phyloP scores from a whole-genome alignment of 345 rosid genomes.

The Microthlaspi erraticum region DNA sequence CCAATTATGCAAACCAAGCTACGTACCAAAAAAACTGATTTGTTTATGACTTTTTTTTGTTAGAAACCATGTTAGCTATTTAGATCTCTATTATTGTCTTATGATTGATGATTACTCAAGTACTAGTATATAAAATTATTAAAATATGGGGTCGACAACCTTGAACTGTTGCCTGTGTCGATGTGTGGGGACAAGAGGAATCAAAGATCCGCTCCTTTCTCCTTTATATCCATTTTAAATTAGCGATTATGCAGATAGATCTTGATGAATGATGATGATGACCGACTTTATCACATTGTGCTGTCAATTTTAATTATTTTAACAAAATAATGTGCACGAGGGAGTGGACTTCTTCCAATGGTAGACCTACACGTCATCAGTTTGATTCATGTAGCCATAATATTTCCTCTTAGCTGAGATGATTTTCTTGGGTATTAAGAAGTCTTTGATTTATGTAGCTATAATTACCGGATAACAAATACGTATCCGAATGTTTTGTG shows the following conservation, averaged over 20 bases:
- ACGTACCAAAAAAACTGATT: not conserved
- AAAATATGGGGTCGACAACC: slow-evolving; percentile 37
- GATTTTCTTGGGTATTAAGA: not conserved
- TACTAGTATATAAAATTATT: slow-evolving; percentile 9
- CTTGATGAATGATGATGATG: slow-evolving; percentile 21
- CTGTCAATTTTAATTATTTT: not conserved
- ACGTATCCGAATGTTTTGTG: slow-evolving; percentile 23
- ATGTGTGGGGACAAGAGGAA: slow-evolving; percentile 40
- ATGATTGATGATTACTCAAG: slow-evolving; percentile 11
- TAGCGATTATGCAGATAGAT: slow-evolving; percentile 23
- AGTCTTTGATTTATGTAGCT: not conserved
- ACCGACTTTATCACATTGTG: slow-evolving; percentile 1
- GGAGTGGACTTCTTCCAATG: slow-evolving; percentile 24
- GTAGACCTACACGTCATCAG: not conserved
- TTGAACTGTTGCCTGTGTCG: slow-evolving; percentile 29
- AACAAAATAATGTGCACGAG: slow-evolving; percentile 29
- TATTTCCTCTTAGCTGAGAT: not conserved
- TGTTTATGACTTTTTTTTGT: not conserved
- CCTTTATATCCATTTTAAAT: not conserved
- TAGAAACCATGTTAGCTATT: not conserved
- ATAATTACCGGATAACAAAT: not conserved
- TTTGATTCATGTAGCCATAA: not conserved
- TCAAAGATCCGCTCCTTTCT: slow-evolving; percentile 30
- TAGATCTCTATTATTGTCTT: slow-evolving; percentile 15
- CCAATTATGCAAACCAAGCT: slow-evolving; percentile 16